Conservation (phyloP, 805 yeast genomes). For the Yarrowia alimentaria region DNA sequence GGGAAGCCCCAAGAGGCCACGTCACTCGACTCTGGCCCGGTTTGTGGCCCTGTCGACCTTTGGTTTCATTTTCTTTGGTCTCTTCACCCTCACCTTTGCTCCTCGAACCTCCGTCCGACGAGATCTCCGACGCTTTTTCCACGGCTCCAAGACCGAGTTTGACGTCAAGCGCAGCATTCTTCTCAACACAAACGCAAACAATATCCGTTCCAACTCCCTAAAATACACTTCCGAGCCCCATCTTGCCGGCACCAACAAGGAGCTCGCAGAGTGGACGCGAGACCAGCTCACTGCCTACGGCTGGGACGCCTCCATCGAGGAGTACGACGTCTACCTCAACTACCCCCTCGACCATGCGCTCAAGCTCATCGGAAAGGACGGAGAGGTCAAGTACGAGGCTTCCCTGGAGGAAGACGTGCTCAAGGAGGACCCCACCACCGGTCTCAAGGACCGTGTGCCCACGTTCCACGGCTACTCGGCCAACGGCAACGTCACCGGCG, state of each 20-base stretch:
- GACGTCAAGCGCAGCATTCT: constrained; percentile 68
- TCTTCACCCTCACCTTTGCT: constrained; percentile 66
- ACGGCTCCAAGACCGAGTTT: constrained; percentile 33
- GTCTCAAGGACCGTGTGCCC: constrained; percentile 51
- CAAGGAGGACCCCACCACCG: constrained; percentile 52
- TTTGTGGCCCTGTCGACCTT: constrained; percentile 32
- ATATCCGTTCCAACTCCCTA: constrained; percentile 52
- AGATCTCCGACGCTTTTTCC: constrained; percentile 75
- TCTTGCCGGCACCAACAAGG: constrained; percentile 48
- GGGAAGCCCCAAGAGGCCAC: too few species aligned
- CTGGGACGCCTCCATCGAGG: constrained; percentile 50
- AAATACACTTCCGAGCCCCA: constrained; percentile 55
- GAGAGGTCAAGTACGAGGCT: constrained; percentile 49
- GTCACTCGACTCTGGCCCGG: constrained; percentile 21
- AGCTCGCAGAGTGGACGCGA: constrained; percentile 54
- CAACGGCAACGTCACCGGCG: constrained; percentile 68
- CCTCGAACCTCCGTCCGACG: constrained; percentile 82
- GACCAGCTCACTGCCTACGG: constrained; percentile 62
- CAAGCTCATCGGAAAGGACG: constrained; percentile 42
- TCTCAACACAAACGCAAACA: constrained; percentile 41
- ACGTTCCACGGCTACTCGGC: constrained; percentile 78
- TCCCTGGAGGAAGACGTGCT: constrained; percentile 53
- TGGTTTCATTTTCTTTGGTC: constrained; percentile 52
- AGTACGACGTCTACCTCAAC: constrained; percentile 61
- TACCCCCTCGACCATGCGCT: constrained; percentile 59